A percentile compares a stretch with the other conserved stretches of the same genome.
phyloP scores from a whole-genome alignment of 352 stramenopile genomes.

The Globisporangium paroecandrum region DNA sequence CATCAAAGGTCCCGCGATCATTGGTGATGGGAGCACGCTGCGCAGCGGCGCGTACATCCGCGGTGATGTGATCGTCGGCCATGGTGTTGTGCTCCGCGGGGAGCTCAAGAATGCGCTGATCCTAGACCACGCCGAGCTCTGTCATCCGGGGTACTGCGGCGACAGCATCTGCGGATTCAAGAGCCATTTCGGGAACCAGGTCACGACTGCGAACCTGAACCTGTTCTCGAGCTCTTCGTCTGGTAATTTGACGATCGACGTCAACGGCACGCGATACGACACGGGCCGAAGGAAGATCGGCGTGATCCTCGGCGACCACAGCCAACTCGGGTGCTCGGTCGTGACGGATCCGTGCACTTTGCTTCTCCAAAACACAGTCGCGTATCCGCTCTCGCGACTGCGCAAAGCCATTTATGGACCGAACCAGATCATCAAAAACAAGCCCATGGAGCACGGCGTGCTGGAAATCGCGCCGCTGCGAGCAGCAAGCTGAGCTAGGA shows the following conservation, averaged over 20 bases:
- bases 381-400: slow-evolving; percentile 66
- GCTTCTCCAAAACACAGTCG: slow-evolving; percentile 49
- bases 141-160: slow-evolving; percentile 70
- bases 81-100: slow-evolving; percentile 55
- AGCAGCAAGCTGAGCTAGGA: neutral
- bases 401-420: slow-evolving; percentile 67
- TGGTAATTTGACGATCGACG: slow-evolving; percentile 31
- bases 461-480: slow-evolving; percentile 44
- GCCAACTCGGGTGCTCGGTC: slow-evolving; percentile 65
- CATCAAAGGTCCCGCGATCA: slow-evolving; percentile 75
- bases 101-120: slow-evolving; percentile 76
- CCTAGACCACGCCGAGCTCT: slow-evolving; percentile 69
- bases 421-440: slow-evolving; percentile 76
- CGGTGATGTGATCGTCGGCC: slow-evolving; percentile 60
- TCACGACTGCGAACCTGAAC: slow-evolving; percentile 73
- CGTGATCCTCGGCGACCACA: slow-evolving; percentile 65
- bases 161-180: slow-evolving; percentile 73
- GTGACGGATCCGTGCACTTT: slow-evolving; percentile 77
- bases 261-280: slow-evolving; percentile 41
- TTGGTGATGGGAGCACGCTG: slow-evolving; percentile 55
- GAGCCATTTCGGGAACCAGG: slow-evolving; percentile 83
- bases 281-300: slow-evolving; percentile 68
- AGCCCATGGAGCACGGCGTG: slow-evolving; percentile 67
- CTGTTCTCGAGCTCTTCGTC: slow-evolving; percentile 32
- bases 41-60: slow-evolving; percentile 68